Percentiles rank a stretch among this genome's conserved stretches.
Evolutionary conservation across 1,284 basidiomycete species (phyloP).

Genomic region (Ganoderma lucidum): DNA sequence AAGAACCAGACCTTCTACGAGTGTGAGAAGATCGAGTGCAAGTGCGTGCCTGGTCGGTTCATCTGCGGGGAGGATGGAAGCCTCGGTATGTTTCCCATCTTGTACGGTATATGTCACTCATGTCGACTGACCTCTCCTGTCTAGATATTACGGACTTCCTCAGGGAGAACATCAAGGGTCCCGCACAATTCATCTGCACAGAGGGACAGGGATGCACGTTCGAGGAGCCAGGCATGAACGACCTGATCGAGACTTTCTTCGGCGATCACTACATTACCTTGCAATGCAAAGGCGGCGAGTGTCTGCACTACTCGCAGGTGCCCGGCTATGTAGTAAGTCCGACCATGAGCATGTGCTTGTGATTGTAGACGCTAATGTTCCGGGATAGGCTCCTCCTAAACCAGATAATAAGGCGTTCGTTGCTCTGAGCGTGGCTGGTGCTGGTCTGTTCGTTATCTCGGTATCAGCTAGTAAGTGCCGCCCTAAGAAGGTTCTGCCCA

Average conservation of each 20-base stretch:
- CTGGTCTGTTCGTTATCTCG: conserved; percentile 72
- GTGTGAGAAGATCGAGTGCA: conserved; percentile 88
- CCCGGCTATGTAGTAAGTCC: conserved; percentile 82
- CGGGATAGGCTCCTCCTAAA: conserved; percentile 70
- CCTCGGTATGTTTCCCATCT: conserved; percentile 69
- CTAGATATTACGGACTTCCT: conserved; percentile 97
- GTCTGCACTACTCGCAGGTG: conserved; percentile 92
- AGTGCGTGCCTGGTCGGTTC: conserved; percentile 92
- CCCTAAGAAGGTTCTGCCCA: neutral
- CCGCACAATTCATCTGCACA: conserved; percentile 88
- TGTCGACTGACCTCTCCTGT: conserved; percentile 9
- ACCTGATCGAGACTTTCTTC: conserved; percentile 92
- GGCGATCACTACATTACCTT: conserved; percentile 92
- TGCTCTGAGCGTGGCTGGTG: conserved; percentile 83
- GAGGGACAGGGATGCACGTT: conserved; percentile 84
- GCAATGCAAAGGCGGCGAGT: conserved; percentile 90
- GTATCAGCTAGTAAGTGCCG: conserved; percentile 56
- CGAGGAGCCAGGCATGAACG: conserved; percentile 96
- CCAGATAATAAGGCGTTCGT: conserved; percentile 86
- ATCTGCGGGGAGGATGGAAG: conserved; percentile 96
- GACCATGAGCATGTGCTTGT: conserved; percentile 35
- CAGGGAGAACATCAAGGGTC: conserved; percentile 89
- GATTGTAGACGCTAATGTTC: conserved; percentile 8
- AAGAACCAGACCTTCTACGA: conserved; percentile 79
- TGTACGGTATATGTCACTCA: neutral